Conservation (phyloP, 73 alveolate genomes). For the Tetrahymena elliotti region DNA sequence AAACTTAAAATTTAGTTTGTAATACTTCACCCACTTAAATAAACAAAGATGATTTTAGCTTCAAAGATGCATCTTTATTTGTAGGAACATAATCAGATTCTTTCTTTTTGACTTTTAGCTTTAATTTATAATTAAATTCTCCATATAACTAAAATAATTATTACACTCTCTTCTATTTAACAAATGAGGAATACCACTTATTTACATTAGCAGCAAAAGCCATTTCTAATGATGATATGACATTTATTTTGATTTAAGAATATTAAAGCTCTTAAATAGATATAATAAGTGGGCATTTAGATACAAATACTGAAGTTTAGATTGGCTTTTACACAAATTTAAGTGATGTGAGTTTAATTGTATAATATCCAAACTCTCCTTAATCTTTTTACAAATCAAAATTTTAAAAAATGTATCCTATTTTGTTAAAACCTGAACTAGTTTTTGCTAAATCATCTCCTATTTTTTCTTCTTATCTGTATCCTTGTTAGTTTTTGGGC, state of each 20-base stretch:
- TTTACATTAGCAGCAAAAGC: background rate
- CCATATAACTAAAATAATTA: background rate
- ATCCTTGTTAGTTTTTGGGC: background rate
- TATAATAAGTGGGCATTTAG: background rate
- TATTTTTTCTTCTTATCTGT: background rate
- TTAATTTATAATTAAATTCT: background rate
- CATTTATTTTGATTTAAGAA: background rate
- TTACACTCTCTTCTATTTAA: background rate
- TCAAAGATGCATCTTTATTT: background rate
- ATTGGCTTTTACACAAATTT: background rate
- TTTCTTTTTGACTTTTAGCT: background rate
- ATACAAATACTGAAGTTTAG: background rate
- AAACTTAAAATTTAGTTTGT: background rate
- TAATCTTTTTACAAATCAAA: background rate
- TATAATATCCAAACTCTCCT: background rate
- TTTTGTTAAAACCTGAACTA: background rate
- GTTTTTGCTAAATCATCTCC: background rate
- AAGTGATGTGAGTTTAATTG: background rate
- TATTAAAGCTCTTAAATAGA: background rate
- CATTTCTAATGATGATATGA: background rate
- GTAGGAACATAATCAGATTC: background rate
- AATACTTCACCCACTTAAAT: background rate
- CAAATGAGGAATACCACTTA: background rate
- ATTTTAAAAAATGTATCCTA: background rate
- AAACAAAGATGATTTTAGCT: background rate